Percentiles rank a stretch among this genome's conserved stretches.
These are phyloP conservation scores for Pachysandra terminalis DNA, from an alignment of 164 flowering plant species.

Conservation along the genomic window DNA sequence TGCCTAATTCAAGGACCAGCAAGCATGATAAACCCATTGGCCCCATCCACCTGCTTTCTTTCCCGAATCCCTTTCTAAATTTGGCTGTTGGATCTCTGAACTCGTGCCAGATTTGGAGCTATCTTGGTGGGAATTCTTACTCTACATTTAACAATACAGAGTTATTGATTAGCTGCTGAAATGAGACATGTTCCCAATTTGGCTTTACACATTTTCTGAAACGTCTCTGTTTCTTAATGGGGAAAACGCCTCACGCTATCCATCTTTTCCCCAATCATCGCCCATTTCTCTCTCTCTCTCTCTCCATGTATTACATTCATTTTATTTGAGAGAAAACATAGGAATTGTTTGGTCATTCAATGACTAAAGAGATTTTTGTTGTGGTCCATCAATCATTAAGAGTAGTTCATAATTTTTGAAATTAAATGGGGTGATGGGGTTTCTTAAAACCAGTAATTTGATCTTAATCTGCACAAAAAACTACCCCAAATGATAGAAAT, in stretches of 20 bases:
- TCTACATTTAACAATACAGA: background rate
- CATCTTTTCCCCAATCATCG: slow-evolving; percentile 14
- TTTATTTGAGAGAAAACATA: background rate
- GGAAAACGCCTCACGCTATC: slow-evolving; percentile 8
- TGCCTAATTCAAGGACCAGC: background rate
- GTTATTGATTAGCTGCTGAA: background rate
- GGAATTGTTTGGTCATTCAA: background rate
- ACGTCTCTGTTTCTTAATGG: slow-evolving; percentile 4
- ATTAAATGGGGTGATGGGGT: background rate
- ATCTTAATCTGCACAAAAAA: no score
- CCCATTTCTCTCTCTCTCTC: slow-evolving; percentile 10
- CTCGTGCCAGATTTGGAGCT: slow-evolving; percentile 10
- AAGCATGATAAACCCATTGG: slow-evolving; percentile 3
- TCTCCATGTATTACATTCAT: background rate
- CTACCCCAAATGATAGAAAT: background rate
- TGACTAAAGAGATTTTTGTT: background rate
- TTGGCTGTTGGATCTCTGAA: background rate
- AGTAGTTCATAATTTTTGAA: background rate
- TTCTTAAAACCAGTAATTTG: background rate
- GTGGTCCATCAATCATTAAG: background rate
- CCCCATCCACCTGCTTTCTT: slow-evolving; percentile 5
- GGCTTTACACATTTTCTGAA: slow-evolving; percentile 5
- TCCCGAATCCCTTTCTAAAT: slow-evolving; percentile 14
- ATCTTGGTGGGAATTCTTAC: background rate
- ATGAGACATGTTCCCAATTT: slow-evolving; percentile 7